Evolutionary conservation across 805 yeast genomes (phyloP).

Genomic region (Yarrowia keelungensis): DNA sequence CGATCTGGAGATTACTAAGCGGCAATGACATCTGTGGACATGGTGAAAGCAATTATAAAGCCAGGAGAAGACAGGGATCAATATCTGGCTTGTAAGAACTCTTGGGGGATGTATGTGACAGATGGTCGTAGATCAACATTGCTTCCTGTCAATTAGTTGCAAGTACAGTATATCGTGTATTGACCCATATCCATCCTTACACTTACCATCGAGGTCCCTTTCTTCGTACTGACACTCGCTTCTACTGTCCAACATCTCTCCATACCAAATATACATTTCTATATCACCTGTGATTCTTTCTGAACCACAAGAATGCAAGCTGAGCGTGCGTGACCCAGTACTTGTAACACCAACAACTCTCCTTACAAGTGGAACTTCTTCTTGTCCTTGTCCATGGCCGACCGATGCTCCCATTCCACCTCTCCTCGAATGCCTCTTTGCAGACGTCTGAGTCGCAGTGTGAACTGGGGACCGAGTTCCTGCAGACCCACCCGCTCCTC

Average conservation of each 20-base stretch:
- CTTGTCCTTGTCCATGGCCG: slow-evolving; percentile 97
- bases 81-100: too few species aligned
- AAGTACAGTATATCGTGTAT: too few species aligned
- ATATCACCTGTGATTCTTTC: slow-evolving; percentile 4
- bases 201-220: too few species aligned
- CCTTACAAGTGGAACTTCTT: slow-evolving; percentile 79
- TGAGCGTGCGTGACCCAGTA: background rate
- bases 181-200: too few species aligned
- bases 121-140: too few species aligned
- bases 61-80: too few species aligned
- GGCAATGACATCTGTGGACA: too few species aligned
- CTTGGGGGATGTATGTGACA: too few species aligned
- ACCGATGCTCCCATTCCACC: slow-evolving; percentile 93
- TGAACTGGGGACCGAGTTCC: slow-evolving; percentile 96
- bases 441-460: slow-evolving; percentile 82
- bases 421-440: slow-evolving; percentile 93
- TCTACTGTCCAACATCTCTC: background rate
- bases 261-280: slow-evolving; percentile 30
- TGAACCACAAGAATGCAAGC: slow-evolving; percentile 18
- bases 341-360: background rate
- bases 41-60: too few species aligned
- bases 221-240: too few species aligned
- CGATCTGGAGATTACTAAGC: too few species aligned
- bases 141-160: too few species aligned
- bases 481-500: slow-evolving; percentile 94